A percentile compares a stretch with the other conserved stretches of the same genome.
Evolutionary conservation across 2,329 filamentous ascomycete species (phyloP).

Genomic region (Proliferodiscus dingleyae): DNA sequence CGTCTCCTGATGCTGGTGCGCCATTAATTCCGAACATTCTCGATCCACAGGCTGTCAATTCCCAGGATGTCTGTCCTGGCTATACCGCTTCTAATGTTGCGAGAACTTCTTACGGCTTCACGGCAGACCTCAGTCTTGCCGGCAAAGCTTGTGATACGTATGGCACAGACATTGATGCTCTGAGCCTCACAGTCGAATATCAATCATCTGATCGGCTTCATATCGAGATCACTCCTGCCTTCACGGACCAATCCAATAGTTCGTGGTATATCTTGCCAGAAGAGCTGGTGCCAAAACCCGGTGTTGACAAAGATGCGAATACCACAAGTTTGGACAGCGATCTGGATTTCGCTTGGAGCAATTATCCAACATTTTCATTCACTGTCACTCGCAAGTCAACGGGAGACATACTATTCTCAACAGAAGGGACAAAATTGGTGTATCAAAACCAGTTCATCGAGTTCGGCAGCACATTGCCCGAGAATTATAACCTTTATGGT

Average conservation of each 20-base stretch:
- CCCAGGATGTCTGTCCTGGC: slow-evolving; percentile 54
- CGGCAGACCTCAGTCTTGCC: slow-evolving; percentile 64
- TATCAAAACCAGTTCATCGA: slow-evolving; percentile 78
- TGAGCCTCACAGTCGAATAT: slow-evolving; percentile 65
- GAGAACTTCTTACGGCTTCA: slow-evolving; percentile 50
- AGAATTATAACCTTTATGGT: slow-evolving; percentile 72
- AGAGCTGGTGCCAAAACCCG: slow-evolving; percentile 43
- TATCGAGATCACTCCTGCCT: slow-evolving; percentile 63
- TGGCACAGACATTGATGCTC: slow-evolving; percentile 64
- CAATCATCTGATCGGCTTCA: slow-evolving; percentile 62
- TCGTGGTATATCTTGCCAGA: slow-evolving; percentile 66
- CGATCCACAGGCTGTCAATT: slow-evolving; percentile 57
- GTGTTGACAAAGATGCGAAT: slow-evolving; percentile 36
- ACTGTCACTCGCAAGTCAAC: slow-evolving; percentile 53
- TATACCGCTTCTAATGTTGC: slow-evolving; percentile 61
- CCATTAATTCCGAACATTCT: slow-evolving; percentile 56
- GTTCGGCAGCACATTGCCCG: slow-evolving; percentile 59
- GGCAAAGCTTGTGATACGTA: slow-evolving; percentile 72
- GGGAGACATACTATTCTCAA: slow-evolving; percentile 64
- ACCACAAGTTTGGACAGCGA: slow-evolving; percentile 44
- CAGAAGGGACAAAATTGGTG: slow-evolving; percentile 57
- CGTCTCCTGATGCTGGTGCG: slow-evolving; percentile 41
- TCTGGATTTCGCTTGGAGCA: slow-evolving; percentile 49
- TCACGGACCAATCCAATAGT: slow-evolving; percentile 55
- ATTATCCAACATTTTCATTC: slow-evolving; percentile 62